Percentiles rank a stretch among this genome's conserved stretches.
These are phyloP conservation scores for Picochlorum sp. DNA, from an alignment of 139 green algal genomes.

Conservation along the genomic window DNA sequence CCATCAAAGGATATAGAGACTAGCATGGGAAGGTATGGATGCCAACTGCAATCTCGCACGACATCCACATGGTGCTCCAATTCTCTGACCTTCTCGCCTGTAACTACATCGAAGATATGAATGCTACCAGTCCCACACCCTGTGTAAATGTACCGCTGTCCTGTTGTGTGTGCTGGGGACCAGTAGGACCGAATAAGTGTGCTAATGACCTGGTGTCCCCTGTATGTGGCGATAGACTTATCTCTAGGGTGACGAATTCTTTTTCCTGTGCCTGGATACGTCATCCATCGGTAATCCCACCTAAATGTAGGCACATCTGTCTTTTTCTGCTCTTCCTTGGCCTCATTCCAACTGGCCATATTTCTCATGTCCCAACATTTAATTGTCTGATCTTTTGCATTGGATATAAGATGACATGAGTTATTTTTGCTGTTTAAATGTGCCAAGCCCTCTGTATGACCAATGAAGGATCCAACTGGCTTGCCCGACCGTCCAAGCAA, in stretches of 20 bases:
- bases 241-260: conserved; percentile 76
- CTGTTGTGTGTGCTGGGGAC: conserved; percentile 58
- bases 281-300: conserved; percentile 81
- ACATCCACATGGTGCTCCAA: conserved; percentile 51
- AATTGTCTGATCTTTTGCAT: conserved; percentile 91
- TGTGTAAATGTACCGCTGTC: conserved; percentile 86
- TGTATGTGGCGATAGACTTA: conserved; percentile 72
- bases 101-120: conserved; percentile 60
- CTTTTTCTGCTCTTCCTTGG: not conserved
- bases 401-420: conserved; percentile 69
- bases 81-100: conserved; percentile 35
- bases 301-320: conserved; percentile 35
- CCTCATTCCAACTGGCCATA: not conserved
- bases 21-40: conserved; percentile 69
- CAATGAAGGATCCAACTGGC: conserved; percentile 67
- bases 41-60: conserved; percentile 85
- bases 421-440: conserved; percentile 70
- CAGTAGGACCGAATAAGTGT: conserved; percentile 95
- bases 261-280: conserved; percentile 59
- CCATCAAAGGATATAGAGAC: conserved; percentile 73
- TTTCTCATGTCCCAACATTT: conserved; percentile 88
- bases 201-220: conserved; percentile 73
- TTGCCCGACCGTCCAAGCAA: conserved; percentile 20
- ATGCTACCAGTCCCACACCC: conserved; percentile 68
- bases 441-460: conserved; percentile 89